phyloP scores from a whole-genome alignment of 2,329 filamentous ascomycete species.

The Verticillium isaacii region DNA sequence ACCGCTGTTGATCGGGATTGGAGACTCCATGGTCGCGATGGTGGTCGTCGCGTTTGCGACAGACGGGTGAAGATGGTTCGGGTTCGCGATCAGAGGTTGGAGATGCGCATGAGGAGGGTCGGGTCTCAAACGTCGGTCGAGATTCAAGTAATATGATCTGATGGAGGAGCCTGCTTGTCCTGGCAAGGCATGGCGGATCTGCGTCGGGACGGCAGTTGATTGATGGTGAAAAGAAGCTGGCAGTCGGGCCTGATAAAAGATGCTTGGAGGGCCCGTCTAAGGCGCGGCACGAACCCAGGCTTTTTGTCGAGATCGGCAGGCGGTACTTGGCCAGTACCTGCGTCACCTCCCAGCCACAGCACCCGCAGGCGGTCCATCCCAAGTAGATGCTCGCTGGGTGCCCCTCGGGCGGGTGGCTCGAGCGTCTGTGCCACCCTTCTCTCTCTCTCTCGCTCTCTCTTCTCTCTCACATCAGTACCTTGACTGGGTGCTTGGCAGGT shows the following conservation, averaged over 20 bases:
- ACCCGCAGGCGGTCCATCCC: background rate
- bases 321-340: background rate
- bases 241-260: background rate
- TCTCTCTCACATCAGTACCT: no score
- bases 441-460: no score
- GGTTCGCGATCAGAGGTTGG: background rate
- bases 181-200: background rate
- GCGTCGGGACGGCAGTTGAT: background rate
- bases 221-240: background rate
- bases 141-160: background rate
- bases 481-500: no score
- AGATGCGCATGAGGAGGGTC: background rate
- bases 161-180: background rate
- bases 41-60: background rate
- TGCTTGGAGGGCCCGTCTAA: background rate
- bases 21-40: background rate
- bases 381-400: background rate
- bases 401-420: no score
- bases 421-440: no score
- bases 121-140: background rate
- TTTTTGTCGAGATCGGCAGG: background rate
- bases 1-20: constrained; percentile 9
- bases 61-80: background rate
- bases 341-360: no score
- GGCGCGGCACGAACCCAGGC: background rate